These are phyloP conservation scores for Prunella vulgaris DNA, from an alignment of 257 asterid genomes.

Conservation along the genomic window DNA sequence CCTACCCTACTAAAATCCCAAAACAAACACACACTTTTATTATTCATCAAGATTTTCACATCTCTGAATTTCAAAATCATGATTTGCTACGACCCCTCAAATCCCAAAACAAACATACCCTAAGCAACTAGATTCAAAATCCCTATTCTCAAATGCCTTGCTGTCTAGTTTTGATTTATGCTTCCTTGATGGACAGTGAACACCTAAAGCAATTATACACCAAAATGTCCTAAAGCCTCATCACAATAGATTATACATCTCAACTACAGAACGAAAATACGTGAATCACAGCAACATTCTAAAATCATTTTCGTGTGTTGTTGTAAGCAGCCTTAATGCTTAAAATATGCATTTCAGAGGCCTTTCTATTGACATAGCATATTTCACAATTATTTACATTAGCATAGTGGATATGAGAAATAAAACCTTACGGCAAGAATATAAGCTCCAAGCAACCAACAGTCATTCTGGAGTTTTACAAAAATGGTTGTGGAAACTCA, in stretches of 20 bases:
- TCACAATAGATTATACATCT: not conserved
- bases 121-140: no score
- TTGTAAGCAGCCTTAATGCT: not conserved
- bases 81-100: no score
- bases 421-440: not conserved
- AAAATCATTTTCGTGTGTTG: not conserved
- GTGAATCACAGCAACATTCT: not conserved
- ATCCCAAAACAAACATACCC: no score
- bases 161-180: no score
- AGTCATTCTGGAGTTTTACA: not conserved
- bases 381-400: not conserved
- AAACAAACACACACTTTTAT: no score
- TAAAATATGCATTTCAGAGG: not conserved
- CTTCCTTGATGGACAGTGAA: not conserved
- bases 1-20: no score
- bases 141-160: no score
- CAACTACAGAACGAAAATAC: not conserved
- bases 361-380: not conserved
- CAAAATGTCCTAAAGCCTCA: conserved; percentile 3
- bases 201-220: not conserved
- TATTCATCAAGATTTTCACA: no score
- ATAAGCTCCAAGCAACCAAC: conserved; percentile 5
- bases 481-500: no score
- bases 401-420: not conserved
- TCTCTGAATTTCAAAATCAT: no score